These are phyloP conservation scores for Rhodotorula babjevae DNA, from an alignment of 768 basidiomycete species.

Conservation along the genomic window DNA sequence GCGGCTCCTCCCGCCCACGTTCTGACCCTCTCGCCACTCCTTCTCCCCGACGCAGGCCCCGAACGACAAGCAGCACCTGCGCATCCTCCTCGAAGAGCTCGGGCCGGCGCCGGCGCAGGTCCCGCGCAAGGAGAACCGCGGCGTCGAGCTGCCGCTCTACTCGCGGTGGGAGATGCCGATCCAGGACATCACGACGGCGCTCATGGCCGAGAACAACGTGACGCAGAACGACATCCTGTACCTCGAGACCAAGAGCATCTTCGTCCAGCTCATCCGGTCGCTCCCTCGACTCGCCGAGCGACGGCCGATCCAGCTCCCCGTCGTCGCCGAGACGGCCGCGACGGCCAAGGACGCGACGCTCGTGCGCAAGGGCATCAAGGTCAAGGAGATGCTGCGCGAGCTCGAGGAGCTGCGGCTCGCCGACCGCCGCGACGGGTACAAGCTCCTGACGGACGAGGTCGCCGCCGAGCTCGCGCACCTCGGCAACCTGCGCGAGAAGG, in stretches of 20 bases:
- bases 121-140: constrained; percentile 93
- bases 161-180: constrained; percentile 99
- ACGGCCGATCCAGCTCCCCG: constrained; percentile 79
- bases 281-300: constrained; percentile 77
- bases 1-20: background rate
- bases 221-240: constrained; percentile 96
- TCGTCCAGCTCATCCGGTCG: constrained; percentile 94
- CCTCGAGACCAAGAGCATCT: constrained; percentile 99
- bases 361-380: constrained; percentile 96
- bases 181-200: constrained; percentile 90
- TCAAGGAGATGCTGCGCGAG: constrained; percentile 97
- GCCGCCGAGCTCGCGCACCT: constrained; percentile 90
- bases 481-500: constrained; percentile 93
- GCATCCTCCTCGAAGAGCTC: constrained; percentile 92
- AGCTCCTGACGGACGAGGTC: constrained; percentile 96
- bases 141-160: constrained; percentile 85
- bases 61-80: constrained; percentile 94
- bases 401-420: constrained; percentile 84
- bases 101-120: constrained; percentile 90
- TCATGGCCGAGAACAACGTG: constrained; percentile 82
- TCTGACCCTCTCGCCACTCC: background rate
- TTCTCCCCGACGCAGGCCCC: constrained; percentile 68
- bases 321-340: constrained; percentile 88
- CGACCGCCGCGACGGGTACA: constrained; percentile 74
- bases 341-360: constrained; percentile 95